phyloP scores from a whole-genome alignment of 441 rosid genomes.

The Brassica balearica region DNA sequence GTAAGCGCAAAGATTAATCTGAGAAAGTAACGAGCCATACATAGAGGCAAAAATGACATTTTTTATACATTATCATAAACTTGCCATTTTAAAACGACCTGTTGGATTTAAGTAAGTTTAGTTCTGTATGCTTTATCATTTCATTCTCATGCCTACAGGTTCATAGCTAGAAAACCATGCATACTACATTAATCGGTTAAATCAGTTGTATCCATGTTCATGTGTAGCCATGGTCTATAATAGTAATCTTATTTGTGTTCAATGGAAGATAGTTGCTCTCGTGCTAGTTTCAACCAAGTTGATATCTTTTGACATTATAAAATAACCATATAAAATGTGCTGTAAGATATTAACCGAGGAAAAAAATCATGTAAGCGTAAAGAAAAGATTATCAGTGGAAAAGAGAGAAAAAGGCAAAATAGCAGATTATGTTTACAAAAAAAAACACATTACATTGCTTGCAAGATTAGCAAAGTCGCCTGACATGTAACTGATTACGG shows the following conservation, averaged over 20 bases:
- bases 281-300: slow-evolving; percentile 9
- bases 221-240: not conserved
- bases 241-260: not conserved
- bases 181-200: slow-evolving; percentile 9
- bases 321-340: not conserved
- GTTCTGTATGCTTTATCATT: not conserved
- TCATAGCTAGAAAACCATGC: not conserved
- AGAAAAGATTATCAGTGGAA: slow-evolving; percentile 30
- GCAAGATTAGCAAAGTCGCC: slow-evolving; percentile 18
- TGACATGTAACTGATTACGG: slow-evolving; percentile 2
- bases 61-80: not conserved
- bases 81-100: not conserved
- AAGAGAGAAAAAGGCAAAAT: slow-evolving; percentile 6
- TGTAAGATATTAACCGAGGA: not conserved
- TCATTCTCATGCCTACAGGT: not conserved
- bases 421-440: not conserved
- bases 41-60: not conserved
- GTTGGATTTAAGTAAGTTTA: not conserved
- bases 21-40: not conserved
- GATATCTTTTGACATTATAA: not conserved
- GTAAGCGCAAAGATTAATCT: not conserved
- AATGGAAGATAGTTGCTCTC: not conserved
- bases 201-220: not conserved
- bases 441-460: slow-evolving; percentile 18
- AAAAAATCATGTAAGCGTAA: slow-evolving; percentile 28